Conservation (phyloP, 2,329 filamentous ascomycete genomes). For the Fusarium mangiferae region DNA sequence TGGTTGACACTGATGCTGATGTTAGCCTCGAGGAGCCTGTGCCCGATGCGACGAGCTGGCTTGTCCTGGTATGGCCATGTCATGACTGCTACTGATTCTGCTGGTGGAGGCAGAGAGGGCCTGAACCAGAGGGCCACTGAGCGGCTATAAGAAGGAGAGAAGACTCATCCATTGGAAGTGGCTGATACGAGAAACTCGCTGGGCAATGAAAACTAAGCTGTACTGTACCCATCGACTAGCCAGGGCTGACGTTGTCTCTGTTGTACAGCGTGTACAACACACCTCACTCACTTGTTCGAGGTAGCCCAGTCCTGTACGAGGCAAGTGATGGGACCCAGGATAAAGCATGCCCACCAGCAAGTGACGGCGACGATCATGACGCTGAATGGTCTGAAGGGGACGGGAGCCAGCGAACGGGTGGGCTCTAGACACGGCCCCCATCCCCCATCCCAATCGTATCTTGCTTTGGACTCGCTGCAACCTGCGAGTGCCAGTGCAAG, state of each 20-base stretch:
- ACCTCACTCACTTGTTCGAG: constrained; percentile 21
- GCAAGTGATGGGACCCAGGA: constrained; percentile 29
- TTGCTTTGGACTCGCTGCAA: constrained; percentile 22
- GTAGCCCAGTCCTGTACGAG: constrained; percentile 14
- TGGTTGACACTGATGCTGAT: constrained; percentile 24
- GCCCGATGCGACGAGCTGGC: constrained; percentile 33
- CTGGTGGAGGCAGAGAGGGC: constrained; percentile 7
- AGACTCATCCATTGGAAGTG: not conserved
- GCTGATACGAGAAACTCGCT: constrained; percentile 15
- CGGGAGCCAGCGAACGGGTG: constrained; percentile 43
- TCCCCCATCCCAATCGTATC: constrained; percentile 20
- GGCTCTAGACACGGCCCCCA: constrained; percentile 36
- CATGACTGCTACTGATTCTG: not conserved
- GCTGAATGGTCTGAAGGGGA: constrained; percentile 30
- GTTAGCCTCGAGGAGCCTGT: constrained; percentile 10
- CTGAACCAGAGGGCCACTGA: constrained; percentile 22
- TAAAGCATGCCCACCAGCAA: constrained; percentile 32
- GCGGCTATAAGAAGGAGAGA: constrained; percentile 18
- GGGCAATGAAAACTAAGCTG: not conserved
- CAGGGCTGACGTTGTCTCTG: constrained; percentile 21
- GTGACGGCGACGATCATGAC: constrained; percentile 43
- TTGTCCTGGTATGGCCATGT: not conserved
- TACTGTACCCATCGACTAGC: constrained; percentile 1
- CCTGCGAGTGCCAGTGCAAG: constrained; percentile 9
- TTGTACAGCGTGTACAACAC: constrained; percentile 25